Percentiles rank a stretch among this genome's conserved stretches.
These are phyloP conservation scores for Vanilla planifolia DNA, from an alignment of 106 monocot genomes.

Conservation along the genomic window DNA sequence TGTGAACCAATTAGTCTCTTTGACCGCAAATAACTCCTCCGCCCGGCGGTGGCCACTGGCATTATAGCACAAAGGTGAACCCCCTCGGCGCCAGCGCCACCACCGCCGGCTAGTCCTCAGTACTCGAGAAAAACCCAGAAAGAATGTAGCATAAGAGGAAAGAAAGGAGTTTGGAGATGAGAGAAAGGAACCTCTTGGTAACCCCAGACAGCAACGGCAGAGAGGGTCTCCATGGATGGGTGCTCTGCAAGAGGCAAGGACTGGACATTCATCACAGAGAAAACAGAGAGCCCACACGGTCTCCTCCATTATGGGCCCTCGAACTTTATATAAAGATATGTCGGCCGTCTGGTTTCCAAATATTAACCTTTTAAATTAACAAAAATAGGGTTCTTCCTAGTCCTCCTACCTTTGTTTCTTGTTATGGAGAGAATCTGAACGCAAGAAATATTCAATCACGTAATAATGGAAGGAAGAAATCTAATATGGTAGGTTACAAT, in stretches of 20 bases:
- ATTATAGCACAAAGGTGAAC: not conserved
- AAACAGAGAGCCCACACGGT: not conserved
- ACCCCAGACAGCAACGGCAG: not conserved
- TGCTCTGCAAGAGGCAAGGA: not conserved
- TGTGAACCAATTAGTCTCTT: too few relatives aligned
- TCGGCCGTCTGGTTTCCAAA: not conserved
- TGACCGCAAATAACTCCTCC: too few relatives aligned
- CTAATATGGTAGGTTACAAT: not conserved
- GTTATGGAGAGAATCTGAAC: not conserved
- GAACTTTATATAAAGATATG: not conserved
- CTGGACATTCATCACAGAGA: not conserved
- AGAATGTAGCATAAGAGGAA: not conserved
- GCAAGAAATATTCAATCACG: not conserved
- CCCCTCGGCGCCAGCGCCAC: not conserved
- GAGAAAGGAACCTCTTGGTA: conserved; percentile 3
- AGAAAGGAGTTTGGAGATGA: not conserved
- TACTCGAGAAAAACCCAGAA: not conserved
- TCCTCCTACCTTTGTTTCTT: not conserved
- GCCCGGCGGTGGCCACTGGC: too few relatives aligned
- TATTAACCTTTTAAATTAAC: not conserved
- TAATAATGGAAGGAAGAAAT: not conserved
- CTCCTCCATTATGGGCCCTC: not conserved
- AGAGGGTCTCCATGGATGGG: not conserved
- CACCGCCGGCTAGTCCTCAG: not conserved
- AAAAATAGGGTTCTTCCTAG: not conserved